Evolutionary conservation across 805 yeast species (phyloP).

Genomic region (Komagataella mondaviorum): DNA sequence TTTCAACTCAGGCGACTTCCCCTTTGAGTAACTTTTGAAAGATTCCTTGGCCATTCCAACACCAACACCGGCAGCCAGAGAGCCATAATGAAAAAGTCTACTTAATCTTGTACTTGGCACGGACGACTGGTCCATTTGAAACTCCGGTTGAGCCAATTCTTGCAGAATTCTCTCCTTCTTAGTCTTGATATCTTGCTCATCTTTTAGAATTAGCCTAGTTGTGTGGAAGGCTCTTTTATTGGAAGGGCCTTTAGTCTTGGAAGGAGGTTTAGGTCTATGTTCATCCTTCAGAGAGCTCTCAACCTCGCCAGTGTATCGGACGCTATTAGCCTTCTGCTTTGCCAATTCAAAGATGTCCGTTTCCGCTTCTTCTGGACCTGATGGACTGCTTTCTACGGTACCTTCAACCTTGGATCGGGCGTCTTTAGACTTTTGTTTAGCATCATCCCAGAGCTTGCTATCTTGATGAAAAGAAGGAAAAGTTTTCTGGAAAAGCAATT

Average conservation of each 20-base stretch:
- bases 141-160: constrained; percentile 19
- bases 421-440: constrained; percentile 11
- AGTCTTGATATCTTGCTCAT: background rate
- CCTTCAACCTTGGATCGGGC: constrained; percentile 8
- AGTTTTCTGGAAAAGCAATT: constrained; percentile 7
- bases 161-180: constrained; percentile 11
- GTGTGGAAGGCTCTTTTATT: constrained; percentile 2
- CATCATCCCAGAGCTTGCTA: constrained; percentile 13
- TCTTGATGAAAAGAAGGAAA: constrained; percentile 8
- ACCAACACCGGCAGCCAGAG: constrained; percentile 85
- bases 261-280: constrained; percentile 1
- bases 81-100: constrained; percentile 84
- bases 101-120: constrained; percentile 85
- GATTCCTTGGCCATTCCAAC: constrained; percentile 73
- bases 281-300: background rate
- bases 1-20: constrained; percentile 35
- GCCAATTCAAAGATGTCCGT: constrained; percentile 20
- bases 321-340: constrained; percentile 12
- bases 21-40: constrained; percentile 48
- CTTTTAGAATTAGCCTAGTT: constrained; percentile 3
- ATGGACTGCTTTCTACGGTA: background rate
- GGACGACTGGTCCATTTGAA: constrained; percentile 45
- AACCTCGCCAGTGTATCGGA: background rate
- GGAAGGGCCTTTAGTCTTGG: background rate
- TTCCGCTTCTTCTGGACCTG: constrained; percentile 4